phyloP scores from a whole-genome alignment of 2,329 filamentous ascomycete species.

The Fusarium concolor region DNA sequence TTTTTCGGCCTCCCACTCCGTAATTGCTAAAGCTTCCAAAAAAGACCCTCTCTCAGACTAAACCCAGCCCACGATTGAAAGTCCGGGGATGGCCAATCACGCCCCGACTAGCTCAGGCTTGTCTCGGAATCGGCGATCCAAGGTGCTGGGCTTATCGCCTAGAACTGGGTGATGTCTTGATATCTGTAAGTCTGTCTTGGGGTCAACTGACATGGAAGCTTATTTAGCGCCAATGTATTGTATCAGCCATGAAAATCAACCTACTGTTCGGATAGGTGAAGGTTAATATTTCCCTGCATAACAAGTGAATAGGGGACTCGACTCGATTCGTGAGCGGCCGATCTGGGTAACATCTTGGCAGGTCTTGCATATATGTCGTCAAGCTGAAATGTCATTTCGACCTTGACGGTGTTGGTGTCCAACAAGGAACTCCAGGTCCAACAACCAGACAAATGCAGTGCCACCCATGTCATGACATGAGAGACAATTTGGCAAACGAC shows the following conservation, averaged over 20 bases:
- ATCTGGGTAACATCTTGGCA: slow-evolving; percentile 25
- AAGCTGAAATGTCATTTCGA: slow-evolving; percentile 13
- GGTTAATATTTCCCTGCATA: slow-evolving; percentile 30
- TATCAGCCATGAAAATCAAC: slow-evolving; percentile 32
- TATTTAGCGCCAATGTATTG: slow-evolving; percentile 23
- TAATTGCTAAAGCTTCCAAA: slow-evolving; percentile 23
- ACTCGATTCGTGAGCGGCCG: slow-evolving; percentile 18
- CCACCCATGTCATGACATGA: slow-evolving; percentile 36
- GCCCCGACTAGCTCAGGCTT: slow-evolving; percentile 20
- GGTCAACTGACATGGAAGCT: slow-evolving; percentile 38
- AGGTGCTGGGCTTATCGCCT: slow-evolving; percentile 37
- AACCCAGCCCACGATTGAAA: slow-evolving; percentile 28
- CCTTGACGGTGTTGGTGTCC: slow-evolving; percentile 12
- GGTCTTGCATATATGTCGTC: slow-evolving; percentile 22
- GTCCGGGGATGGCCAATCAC: slow-evolving; percentile 50
- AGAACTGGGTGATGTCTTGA: slow-evolving; percentile 28
- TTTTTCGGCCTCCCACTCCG: slow-evolving; percentile 1
- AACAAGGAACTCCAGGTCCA: not conserved
- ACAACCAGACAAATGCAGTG: slow-evolving; percentile 17
- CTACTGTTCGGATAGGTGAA: not conserved
- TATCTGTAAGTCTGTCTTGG: slow-evolving; percentile 22
- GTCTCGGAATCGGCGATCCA: slow-evolving; percentile 42
- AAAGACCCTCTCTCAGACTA: slow-evolving; percentile 26
- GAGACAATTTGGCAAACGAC: slow-evolving; percentile 8
- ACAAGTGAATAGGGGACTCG: slow-evolving; percentile 12